Evolutionary conservation across 2,329 filamentous ascomycete genomes (phyloP).

Genomic region (Parascedosporium putredinis): DNA sequence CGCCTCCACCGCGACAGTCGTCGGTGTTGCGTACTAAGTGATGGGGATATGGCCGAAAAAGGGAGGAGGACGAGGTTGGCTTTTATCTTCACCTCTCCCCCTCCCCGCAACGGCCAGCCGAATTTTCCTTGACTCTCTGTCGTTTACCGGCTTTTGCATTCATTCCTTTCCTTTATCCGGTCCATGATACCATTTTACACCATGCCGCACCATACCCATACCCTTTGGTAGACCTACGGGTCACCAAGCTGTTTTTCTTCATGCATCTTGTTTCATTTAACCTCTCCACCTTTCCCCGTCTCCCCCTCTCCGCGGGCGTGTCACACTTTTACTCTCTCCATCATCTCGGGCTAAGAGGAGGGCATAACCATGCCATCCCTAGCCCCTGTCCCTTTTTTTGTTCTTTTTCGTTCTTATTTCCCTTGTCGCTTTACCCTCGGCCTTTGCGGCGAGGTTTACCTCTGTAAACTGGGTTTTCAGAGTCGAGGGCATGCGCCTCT

Average conservation of each 20-base stretch:
- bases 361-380: background rate
- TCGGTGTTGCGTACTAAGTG: conserved; percentile 2
- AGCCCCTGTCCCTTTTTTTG: background rate
- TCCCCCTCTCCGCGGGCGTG: no score
- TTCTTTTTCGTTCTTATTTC: background rate
- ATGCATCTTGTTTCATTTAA: no score
- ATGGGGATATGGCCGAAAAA: no score
- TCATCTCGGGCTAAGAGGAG: no score
- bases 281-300: background rate
- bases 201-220: no score
- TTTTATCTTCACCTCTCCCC: no score
- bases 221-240: no score
- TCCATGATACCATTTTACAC: background rate
- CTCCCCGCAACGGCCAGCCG: no score
- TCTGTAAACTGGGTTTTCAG: background rate
- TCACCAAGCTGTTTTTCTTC: no score
- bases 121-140: background rate
- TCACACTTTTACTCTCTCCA: background rate
- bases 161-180: background rate
- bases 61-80: background rate
- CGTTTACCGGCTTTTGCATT: background rate
- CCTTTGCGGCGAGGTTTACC: no score
- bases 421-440: background rate
- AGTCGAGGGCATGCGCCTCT: no score
- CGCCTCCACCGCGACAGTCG: background rate